Conservation (phyloP, 2,329 filamentous ascomycete genomes). For the Clarireedia monteithiana region DNA sequence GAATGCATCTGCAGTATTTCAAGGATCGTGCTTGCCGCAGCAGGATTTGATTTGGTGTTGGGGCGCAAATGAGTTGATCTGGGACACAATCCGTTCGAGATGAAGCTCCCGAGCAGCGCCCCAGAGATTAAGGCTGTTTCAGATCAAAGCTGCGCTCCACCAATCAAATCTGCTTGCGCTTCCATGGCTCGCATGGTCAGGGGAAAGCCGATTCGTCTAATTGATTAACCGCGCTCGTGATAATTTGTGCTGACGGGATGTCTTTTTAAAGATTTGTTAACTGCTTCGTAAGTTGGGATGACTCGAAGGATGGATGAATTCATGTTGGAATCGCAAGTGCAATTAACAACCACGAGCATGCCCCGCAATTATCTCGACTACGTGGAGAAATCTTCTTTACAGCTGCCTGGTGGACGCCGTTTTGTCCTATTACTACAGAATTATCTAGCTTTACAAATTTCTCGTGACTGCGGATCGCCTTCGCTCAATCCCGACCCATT, state of each 20-base stretch:
- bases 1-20: not conserved
- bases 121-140: slow-evolving; percentile 7
- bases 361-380: too few relatives aligned
- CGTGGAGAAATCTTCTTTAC: not conserved
- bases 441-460: not conserved
- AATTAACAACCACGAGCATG: too few relatives aligned
- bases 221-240: slow-evolving; percentile 1
- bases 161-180: slow-evolving; percentile 1
- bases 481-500: not conserved
- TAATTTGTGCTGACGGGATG: too few relatives aligned
- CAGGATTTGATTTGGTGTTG: not conserved
- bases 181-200: not conserved
- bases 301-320: too few relatives aligned
- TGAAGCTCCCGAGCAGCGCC: not conserved
- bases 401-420: not conserved
- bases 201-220: slow-evolving; percentile 2
- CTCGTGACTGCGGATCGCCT: not conserved
- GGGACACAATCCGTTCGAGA: slow-evolving; percentile 1
- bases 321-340: too few relatives aligned
- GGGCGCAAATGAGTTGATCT: slow-evolving; percentile 1
- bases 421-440: not conserved
- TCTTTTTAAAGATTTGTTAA: too few relatives aligned
- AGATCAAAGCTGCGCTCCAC: not conserved
- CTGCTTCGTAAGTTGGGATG: too few relatives aligned
- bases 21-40: not conserved